Conservation (phyloP, 2,329 filamentous ascomycete species). For the Cercospora canescens region DNA sequence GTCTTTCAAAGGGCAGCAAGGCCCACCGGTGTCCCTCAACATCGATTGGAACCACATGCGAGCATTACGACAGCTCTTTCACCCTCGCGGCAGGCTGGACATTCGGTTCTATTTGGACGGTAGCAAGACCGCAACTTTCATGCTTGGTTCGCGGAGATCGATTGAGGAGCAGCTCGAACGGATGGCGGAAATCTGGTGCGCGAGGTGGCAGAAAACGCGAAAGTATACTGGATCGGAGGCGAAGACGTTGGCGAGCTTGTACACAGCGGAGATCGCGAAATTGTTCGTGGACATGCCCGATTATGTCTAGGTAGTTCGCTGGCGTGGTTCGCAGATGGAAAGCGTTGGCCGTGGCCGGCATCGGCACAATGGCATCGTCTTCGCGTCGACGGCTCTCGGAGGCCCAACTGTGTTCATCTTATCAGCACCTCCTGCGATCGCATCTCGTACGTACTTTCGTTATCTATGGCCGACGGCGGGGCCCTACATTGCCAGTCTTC, state of each 20-base stretch:
- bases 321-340: neutral
- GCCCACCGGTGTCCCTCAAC: neutral
- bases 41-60: conserved; percentile 25
- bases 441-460: neutral
- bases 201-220: conserved; percentile 20
- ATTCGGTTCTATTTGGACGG: conserved; percentile 22
- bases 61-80: conserved; percentile 14
- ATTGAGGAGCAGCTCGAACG: conserved; percentile 20
- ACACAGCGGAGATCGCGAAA: conserved; percentile 18
- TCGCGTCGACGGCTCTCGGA: neutral
- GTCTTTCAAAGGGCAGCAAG: conserved; percentile 17
- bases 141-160: conserved; percentile 11
- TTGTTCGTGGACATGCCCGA: conserved; percentile 24
- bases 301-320: conserved; percentile 6
- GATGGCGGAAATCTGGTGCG: conserved; percentile 17
- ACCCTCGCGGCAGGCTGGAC: conserved; percentile 18
- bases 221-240: conserved; percentile 20
- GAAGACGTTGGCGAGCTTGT: conserved; percentile 16
- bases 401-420: neutral
- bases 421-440: neutral
- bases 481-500: no score
- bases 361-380: neutral
- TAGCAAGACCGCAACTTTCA: conserved; percentile 20
- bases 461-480: conserved; percentile 14
- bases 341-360: neutral